Base-by-base conservation (phyloP, 2,329 filamentous ascomycete genomes). In the Calonectria hawksworthii region DNA sequence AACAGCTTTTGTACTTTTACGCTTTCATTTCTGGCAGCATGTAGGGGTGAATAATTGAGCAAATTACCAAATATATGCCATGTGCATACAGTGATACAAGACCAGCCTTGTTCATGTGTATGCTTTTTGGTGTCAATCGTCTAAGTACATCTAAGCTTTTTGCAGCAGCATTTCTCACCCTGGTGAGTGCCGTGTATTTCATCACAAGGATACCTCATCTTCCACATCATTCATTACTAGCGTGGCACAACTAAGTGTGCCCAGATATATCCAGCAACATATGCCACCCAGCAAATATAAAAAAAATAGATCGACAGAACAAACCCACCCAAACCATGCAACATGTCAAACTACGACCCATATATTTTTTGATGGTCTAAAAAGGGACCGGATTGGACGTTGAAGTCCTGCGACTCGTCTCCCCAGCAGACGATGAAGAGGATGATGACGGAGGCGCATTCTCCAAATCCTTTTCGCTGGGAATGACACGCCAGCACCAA, bases 401-500 rank as follows among this genome's bases (percentile, higher is more conserved):
- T 5, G 80, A 81, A 8, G 80, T 74, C 8, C 61, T 70, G 47
- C 79, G 75, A 10, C 79, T 77, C 47, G 75, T 80, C 8, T 79
- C 69, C 30, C 78, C 77, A 14, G 73, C 75, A 21, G 77, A 80
- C 9, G 80, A 80, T 30, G 80, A 80, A 0, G 80, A 80, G 0
- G 80, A 80, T 7, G 81, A 80, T 32, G 80, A 82, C 4, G 74
- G 61, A 18, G 79, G 66, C 68, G 78, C 78, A 61, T 82, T 82
- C 23, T 74, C 74, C 21, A 81, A 72, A 52, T 92, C 90, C 76
- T 85, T 87, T 51, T 85, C 83, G 2, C 92, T 89, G 0, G 93
- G 93, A 68, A 98, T 91, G 4, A 95, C 93, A 75, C 95, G 89
- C 84, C 90, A 92, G 84, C 96, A 99, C 96, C 96, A 98, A 0